Base-by-base conservation (phyloP, 2,329 filamentous ascomycete species). In the Neodidymelliopsis sp. region DNA sequence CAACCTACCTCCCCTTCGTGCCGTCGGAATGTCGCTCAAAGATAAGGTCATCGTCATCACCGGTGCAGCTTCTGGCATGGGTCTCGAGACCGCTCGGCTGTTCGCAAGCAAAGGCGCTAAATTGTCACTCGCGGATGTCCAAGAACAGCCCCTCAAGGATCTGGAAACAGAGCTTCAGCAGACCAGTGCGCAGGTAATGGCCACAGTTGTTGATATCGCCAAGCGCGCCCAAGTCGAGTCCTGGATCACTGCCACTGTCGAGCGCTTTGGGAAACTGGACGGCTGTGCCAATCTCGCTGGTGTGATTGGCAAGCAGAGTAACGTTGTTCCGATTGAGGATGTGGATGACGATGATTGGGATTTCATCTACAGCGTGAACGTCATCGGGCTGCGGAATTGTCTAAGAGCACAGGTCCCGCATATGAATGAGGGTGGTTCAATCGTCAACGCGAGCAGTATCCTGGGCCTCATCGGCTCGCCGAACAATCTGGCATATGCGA, bases 401-500 rank as follows among this genome's bases (percentile, higher is more conserved):
- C 31, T 75, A 35, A 61, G 71, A 28, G 72, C 72, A 1, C 71
- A 77, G 42, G 51, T 76, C 9, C 62, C 60, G 2, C 74, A 75
- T 29, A 75, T 84, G 36, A 65, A 62, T 8, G 63, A 72, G 34
- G 64, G 63, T 1, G 69, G 70, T 0, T 62, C 66, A 0, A 74
- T 77, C 18, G 73, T 76, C 6, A 75, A 75, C 52, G 74, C 81
- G 20, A 74, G 79, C 19, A 83, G 79, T 33, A 79, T 80, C 24
- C 77, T 81, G 27, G 82, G 82, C 4, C 62, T 78, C 2, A 73
- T 76, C 50, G 77, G 77, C 64, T 74, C 65, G 40, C 24, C 65
- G 6, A 66, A 67, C 11, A 63, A 59, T 18, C 62, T 69, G 18
- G 69, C 70, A 0, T 76, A 76, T 40, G 59, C 57, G 12, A 71